Evolutionary conservation across 139 green algal species (phyloP).

Genomic region (Picochlorum sp.): DNA sequence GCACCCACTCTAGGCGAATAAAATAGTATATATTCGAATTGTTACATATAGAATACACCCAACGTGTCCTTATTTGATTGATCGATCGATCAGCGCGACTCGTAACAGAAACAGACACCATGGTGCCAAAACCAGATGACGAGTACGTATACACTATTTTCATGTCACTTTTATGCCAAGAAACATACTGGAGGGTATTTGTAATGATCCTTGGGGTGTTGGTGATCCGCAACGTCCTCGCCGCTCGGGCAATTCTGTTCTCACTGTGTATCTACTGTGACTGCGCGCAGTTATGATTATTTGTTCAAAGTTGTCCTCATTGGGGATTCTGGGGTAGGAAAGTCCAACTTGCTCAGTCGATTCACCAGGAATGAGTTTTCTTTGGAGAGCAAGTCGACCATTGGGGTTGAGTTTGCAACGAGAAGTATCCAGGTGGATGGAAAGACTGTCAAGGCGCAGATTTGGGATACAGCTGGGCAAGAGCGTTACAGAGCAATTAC

Average conservation of each 20-base stretch:
- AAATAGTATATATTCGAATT: neutral
- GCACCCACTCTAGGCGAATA: slow-evolving; percentile 5
- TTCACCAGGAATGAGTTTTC: slow-evolving; percentile 99
- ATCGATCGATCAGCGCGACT: neutral
- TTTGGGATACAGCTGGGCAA: slow-evolving; percentile 98
- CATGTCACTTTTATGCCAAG: neutral
- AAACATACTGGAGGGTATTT: neutral
- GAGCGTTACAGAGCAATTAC: slow-evolving; percentile 98
- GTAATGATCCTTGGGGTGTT: neutral
- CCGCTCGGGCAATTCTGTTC: neutral
- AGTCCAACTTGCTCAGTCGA: slow-evolving; percentile 94
- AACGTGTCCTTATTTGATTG: neutral
- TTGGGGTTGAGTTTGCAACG: slow-evolving; percentile 98
- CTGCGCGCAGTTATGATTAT: slow-evolving; percentile 89
- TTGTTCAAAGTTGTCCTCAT: slow-evolving; percentile 99
- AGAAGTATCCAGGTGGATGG: slow-evolving; percentile 96
- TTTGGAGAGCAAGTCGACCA: slow-evolving; percentile 97
- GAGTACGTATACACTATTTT: slow-evolving; percentile 38
- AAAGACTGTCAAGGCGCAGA: slow-evolving; percentile 99
- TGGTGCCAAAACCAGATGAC: slow-evolving; percentile 71
- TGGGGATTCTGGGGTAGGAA: slow-evolving; percentile 95
- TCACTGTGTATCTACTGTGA: neutral
- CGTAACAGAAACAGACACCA: slow-evolving; percentile 12
- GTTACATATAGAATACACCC: neutral
- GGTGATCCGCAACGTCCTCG: neutral